Conservation (phyloP, 1,284 basidiomycete genomes). For the Ceratobasidium sp. region DNA sequence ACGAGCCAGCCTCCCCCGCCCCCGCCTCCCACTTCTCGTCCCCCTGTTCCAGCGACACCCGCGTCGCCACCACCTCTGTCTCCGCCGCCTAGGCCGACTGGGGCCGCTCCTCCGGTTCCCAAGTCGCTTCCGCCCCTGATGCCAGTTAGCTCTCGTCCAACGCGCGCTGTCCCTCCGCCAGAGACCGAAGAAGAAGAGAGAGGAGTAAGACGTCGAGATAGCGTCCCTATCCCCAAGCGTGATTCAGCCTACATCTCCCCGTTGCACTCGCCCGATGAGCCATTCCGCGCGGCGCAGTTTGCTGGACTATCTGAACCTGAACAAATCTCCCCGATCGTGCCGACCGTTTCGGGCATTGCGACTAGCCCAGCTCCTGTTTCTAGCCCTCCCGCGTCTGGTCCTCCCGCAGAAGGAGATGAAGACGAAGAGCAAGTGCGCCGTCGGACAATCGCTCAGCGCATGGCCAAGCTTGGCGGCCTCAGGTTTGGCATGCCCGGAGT, state of each 20-base stretch:
- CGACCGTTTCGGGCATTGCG: background rate
- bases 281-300: constrained; percentile 14
- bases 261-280: background rate
- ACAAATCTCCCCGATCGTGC: constrained; percentile 3
- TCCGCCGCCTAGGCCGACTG: constrained; percentile 14
- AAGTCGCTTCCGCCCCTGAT: background rate
- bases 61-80: constrained; percentile 29
- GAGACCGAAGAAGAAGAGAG: background rate
- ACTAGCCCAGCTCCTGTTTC: background rate
- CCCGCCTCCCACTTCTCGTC: constrained; percentile 16
- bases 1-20: background rate
- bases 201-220: background rate
- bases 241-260: constrained; percentile 25
- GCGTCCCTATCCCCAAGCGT: constrained; percentile 21
- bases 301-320: constrained; percentile 21
- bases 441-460: constrained; percentile 77
- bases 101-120: constrained; percentile 16
- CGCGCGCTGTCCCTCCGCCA: constrained; percentile 16
- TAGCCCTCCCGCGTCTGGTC: background rate
- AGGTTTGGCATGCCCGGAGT: constrained; percentile 67
- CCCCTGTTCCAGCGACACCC: constrained; percentile 42
- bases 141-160: background rate
- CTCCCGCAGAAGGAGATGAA: constrained; percentile 58
- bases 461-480: constrained; percentile 80
- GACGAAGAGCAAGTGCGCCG: constrained; percentile 60